Evolutionary conservation across 2,329 filamentous ascomycete genomes (phyloP), one percentile per base, ranked within the genome.

Genomic region (Aspergillus latus): DNA sequence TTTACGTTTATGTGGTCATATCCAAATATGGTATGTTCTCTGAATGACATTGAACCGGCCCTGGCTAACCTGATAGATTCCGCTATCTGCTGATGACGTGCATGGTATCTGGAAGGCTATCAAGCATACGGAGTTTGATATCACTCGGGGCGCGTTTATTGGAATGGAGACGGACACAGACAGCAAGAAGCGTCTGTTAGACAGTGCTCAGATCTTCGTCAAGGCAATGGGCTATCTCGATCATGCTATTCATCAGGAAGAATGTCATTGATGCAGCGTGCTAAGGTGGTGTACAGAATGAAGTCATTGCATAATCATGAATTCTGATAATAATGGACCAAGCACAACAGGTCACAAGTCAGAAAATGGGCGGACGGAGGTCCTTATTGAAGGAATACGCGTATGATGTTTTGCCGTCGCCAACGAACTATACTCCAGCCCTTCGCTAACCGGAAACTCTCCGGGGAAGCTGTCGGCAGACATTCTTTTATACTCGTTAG

Each of bases 1-100:
- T 92, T 83, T 66, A 76, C 83, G 0, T 92, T 92, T 73, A 87
- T 90, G 82, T 92, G 88, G 87, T 88, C 86, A 51, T 86, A 88
- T 60, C 87, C 87, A 1, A 90, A 91, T 68, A 77, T 77, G 60
- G 67, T 70, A 15, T 53, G 59, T 64, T 45, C 4, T 58, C n/a
- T 49, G 48, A 58, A 54, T 58, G 57, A 48, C 63, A 36, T 52
- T 52, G 13, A 58, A 6, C 42, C 3, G 26, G 7, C 16, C 6
- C 11, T 42, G 29, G 30, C 48, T 54, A 46, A 58, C 46, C 44
- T 39, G 52, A 11, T 50, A 73, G 83, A 91, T 93, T 15, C 89
- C 89, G 0, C 78, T 94, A 29, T 74, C 81, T 1, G 84, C 87
- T 0, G 76, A 80, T 0, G 85, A 85, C 62, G 80, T 93, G 45